phyloP scores from a whole-genome alignment of 768 basidiomycete species.

The Rhodotorula taiwanensis region DNA sequence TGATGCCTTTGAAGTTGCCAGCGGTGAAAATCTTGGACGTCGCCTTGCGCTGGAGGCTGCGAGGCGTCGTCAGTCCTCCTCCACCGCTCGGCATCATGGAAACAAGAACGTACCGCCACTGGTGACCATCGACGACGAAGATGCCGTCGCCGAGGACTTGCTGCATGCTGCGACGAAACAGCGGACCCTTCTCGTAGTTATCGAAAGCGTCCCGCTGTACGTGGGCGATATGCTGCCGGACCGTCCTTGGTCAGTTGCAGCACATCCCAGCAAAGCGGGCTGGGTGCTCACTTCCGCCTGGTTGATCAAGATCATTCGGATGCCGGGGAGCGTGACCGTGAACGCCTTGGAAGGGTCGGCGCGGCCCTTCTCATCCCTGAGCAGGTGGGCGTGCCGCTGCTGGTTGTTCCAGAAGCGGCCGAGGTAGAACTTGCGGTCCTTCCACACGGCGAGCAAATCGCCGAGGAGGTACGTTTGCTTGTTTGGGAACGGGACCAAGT shows the following conservation, averaged over 20 bases:
- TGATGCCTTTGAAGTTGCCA: slow-evolving; percentile 20
- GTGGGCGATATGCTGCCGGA: slow-evolving; percentile 23
- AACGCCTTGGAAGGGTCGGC: background rate
- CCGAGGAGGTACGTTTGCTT: slow-evolving; percentile 1
- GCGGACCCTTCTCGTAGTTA: slow-evolving; percentile 24
- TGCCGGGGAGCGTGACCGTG: slow-evolving; percentile 3
- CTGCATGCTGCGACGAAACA: slow-evolving; percentile 3
- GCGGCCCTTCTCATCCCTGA: no score
- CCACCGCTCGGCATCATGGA: background rate
- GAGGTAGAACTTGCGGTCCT: slow-evolving; percentile 7
- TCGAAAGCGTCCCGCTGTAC: slow-evolving; percentile 19
- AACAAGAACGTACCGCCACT: slow-evolving; percentile 4
- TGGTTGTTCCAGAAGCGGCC: slow-evolving; percentile 6
- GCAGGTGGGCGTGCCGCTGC: background rate
- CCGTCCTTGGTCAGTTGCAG: no score
- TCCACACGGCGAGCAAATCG: slow-evolving; percentile 2
- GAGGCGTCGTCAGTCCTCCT: slow-evolving; percentile 3
- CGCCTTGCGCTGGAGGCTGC: slow-evolving; percentile 2
- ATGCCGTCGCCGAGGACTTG: slow-evolving; percentile 9
- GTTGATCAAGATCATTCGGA: slow-evolving; percentile 19
- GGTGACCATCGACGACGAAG: slow-evolving; percentile 12
- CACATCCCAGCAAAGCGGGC: no score
- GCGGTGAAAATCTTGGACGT: slow-evolving; percentile 22
- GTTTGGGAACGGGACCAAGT: background rate
- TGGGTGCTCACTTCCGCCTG: background rate